Evolutionary conservation across 306 rosid genomes (phyloP).

Genomic region (Cicer bijugum): DNA sequence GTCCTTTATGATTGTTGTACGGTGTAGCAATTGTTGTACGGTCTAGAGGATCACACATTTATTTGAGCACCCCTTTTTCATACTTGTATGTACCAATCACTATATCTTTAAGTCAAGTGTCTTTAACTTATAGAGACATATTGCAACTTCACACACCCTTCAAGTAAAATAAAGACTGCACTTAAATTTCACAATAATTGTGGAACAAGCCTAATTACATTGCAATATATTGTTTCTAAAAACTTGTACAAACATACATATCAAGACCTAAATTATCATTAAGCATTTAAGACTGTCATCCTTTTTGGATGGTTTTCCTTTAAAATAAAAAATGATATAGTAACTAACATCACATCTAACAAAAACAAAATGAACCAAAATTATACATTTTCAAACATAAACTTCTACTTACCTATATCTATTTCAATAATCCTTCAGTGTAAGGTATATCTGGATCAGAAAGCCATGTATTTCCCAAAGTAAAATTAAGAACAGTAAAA

Average conservation of each 20-base stretch:
- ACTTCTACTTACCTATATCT: constrained; percentile 12
- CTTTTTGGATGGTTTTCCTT: constrained; percentile 12
- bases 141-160: not conserved
- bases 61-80: not conserved
- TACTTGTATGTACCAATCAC: no score
- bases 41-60: no score
- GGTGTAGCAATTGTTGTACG: no score
- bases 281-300: constrained; percentile 22
- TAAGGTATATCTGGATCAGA: constrained; percentile 72
- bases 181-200: not conserved
- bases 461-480: constrained; percentile 74
- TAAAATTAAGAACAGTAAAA: constrained; percentile 69
- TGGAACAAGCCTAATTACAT: constrained; percentile 4
- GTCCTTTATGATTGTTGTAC: no score
- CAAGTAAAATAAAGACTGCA: constrained; percentile 7
- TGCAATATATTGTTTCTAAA: not conserved
- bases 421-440: constrained; percentile 52
- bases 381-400: not conserved
- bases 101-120: not conserved
- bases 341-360: constrained; percentile 35
- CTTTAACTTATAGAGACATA: not conserved
- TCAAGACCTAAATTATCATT: constrained; percentile 24
- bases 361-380: constrained; percentile 14
- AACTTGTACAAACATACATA: constrained; percentile 24
- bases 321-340: not conserved